Conservation (phyloP, 2,329 filamentous ascomycete genomes). For the Ophiostoma ips region DNA sequence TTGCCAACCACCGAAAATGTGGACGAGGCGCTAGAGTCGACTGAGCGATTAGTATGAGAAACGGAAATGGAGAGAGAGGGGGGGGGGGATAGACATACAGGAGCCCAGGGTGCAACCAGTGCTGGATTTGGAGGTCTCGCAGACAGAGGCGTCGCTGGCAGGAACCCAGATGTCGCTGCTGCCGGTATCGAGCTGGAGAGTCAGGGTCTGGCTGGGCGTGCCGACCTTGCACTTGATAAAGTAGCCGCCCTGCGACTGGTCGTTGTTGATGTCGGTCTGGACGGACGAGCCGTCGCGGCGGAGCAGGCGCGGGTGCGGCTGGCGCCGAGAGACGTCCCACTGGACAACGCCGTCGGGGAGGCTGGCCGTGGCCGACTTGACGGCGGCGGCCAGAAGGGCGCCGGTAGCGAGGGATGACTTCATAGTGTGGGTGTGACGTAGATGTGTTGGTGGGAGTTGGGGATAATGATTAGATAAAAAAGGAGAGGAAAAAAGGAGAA, state of each 20-base stretch:
- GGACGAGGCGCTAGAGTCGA: constrained; percentile 29
- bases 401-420: constrained; percentile 15
- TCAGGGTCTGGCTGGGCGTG: constrained; percentile 41
- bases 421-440: constrained; percentile 13
- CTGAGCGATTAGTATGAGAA: constrained; percentile 21
- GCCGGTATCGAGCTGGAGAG: constrained; percentile 49
- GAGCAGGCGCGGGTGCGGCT: constrained; percentile 18
- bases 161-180: constrained; percentile 53
- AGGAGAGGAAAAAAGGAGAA: background rate
- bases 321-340: constrained; percentile 32
- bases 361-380: background rate
- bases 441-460: no score
- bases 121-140: constrained; percentile 16
- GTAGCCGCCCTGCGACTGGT: constrained; percentile 34
- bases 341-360: constrained; percentile 26
- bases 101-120: constrained; percentile 17
- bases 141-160: constrained; percentile 24
- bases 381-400: constrained; percentile 15
- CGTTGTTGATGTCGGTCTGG: constrained; percentile 31
- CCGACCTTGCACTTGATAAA: constrained; percentile 44
- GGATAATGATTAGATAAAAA: background rate
- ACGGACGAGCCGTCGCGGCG: constrained; percentile 25
- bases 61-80: background rate
- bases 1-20: constrained; percentile 30
- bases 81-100: constrained; percentile 12